phyloP scores from a whole-genome alignment of 108 stramenopile species.

The Skeletonema costatum region DNA sequence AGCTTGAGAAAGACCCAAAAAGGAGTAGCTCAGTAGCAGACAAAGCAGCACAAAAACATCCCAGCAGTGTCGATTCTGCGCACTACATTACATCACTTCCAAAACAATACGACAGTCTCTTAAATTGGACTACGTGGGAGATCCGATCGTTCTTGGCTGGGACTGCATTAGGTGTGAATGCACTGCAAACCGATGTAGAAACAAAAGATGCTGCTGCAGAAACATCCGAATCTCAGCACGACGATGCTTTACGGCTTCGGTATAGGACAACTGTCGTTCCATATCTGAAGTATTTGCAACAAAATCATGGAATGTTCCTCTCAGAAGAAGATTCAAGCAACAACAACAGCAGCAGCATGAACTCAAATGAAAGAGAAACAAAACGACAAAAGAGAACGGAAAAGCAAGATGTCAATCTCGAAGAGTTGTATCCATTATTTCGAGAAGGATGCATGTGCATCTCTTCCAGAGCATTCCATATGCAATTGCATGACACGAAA shows the following conservation, averaged over 20 bases:
- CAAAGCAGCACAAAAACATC: neutral
- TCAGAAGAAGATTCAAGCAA: neutral
- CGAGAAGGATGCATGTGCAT: slow-evolving; percentile 68
- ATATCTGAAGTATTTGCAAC: slow-evolving; percentile 45
- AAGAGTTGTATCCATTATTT: slow-evolving; percentile 49
- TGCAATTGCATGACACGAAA: slow-evolving; percentile 15
- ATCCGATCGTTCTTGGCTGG: slow-evolving; percentile 55
- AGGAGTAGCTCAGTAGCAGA: neutral
- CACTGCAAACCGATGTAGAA: neutral
- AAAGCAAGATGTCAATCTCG: neutral
- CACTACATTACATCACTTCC: slow-evolving; percentile 64
- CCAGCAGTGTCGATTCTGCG: neutral
- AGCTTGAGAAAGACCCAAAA: neutral
- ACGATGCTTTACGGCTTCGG: slow-evolving; percentile 38
- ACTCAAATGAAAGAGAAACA: neutral
- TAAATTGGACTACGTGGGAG: slow-evolving; percentile 65
- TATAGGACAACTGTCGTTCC: slow-evolving; percentile 60
- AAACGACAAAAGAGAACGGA: slow-evolving; percentile 25
- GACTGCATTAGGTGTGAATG: slow-evolving; percentile 53
- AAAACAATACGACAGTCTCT: slow-evolving; percentile 65
- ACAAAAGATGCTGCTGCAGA: neutral
- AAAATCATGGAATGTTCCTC: slow-evolving; percentile 19
- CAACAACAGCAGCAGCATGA: neutral
- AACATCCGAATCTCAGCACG: slow-evolving; percentile 5
- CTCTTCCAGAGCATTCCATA: slow-evolving; percentile 83